Evolutionary conservation across 164 flowering plant genomes (phyloP).

Genomic region (Cinnamomum chago): DNA sequence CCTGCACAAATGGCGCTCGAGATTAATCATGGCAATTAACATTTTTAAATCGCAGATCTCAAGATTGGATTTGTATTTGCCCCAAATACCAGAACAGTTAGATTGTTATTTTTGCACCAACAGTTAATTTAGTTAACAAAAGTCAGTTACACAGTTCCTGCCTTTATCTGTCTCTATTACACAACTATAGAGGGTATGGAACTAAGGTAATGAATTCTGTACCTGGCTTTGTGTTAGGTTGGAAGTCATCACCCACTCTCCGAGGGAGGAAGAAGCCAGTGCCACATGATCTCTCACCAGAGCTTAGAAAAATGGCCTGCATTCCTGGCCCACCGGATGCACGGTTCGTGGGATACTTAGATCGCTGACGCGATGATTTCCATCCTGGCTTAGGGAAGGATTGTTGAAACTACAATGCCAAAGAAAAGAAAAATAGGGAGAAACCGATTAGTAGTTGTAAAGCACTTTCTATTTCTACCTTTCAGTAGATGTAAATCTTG

Average conservation of each 20-base stretch:
- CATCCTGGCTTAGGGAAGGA: slow-evolving; percentile 16
- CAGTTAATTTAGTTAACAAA: too few relatives aligned
- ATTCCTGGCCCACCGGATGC: slow-evolving; percentile 64
- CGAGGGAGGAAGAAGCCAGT: slow-evolving; percentile 89
- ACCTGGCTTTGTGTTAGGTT: slow-evolving; percentile 59
- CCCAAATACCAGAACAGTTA: too few relatives aligned
- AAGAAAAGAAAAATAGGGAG: too few relatives aligned
- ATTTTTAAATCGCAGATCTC: too few relatives aligned
- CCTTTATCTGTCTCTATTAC: neutral
- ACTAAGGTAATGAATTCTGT: neutral
- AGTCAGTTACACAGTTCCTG: too few relatives aligned
- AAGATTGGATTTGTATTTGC: too few relatives aligned
- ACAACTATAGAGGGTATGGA: neutral
- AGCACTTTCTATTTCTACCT: too few relatives aligned
- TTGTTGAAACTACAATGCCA: neutral
- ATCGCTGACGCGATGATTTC: slow-evolving; percentile 17
- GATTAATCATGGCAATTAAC: neutral
- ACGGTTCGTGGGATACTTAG: slow-evolving; percentile 25
- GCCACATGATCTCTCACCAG: slow-evolving; percentile 47
- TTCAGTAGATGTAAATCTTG: too few relatives aligned
- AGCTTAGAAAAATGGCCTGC: slow-evolving; percentile 71
- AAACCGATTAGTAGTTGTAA: too few relatives aligned
- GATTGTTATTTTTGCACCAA: too few relatives aligned
- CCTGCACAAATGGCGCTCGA: slow-evolving; percentile 34
- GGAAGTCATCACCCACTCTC: slow-evolving; percentile 29